Evolutionary conservation across 2,329 filamentous ascomycete species (phyloP).

Genomic region (Hypoxylon sp.): DNA sequence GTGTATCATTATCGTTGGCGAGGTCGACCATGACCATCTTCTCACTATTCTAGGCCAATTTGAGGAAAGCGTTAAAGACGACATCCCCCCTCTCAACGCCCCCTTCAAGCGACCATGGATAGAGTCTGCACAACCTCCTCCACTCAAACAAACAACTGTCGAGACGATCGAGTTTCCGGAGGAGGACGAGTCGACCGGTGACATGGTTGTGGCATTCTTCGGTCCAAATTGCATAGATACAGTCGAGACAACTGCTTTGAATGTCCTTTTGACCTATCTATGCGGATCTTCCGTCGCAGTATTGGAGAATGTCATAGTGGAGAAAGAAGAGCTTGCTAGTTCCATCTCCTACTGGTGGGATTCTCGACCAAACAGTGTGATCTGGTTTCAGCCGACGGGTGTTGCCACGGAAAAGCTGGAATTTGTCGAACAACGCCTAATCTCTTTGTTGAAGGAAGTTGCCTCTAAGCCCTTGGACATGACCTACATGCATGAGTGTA

Average conservation of each 20-base stretch:
- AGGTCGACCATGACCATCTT: slow-evolving; percentile 86
- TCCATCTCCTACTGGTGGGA: slow-evolving; percentile 86
- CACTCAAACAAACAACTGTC: slow-evolving; percentile 78
- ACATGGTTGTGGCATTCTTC: slow-evolving; percentile 88
- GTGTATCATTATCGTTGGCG: slow-evolving; percentile 91
- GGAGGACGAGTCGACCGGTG: slow-evolving; percentile 93
- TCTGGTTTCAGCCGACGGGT: slow-evolving; percentile 87
- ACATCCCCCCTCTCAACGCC: slow-evolving; percentile 80
- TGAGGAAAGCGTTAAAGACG: slow-evolving; percentile 86
- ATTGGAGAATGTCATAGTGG: slow-evolving; percentile 91
- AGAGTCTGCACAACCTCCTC: slow-evolving; percentile 83
- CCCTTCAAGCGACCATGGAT: slow-evolving; percentile 92
- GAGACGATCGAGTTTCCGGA: slow-evolving; percentile 93
- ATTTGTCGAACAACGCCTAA: slow-evolving; percentile 86
- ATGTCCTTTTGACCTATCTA: slow-evolving; percentile 86
- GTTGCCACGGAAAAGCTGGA: slow-evolving; percentile 89
- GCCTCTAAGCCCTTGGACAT: slow-evolving; percentile 87
- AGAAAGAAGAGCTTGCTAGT: slow-evolving; percentile 92
- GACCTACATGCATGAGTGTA: slow-evolving; percentile 89
- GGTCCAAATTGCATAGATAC: slow-evolving; percentile 85
- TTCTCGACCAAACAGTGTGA: slow-evolving; percentile 82
- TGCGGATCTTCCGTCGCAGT: slow-evolving; percentile 94
- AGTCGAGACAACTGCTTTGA: slow-evolving; percentile 78
- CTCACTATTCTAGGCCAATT: slow-evolving; percentile 87
- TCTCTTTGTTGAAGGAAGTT: slow-evolving; percentile 86